Evolutionary conservation across 2,329 filamentous ascomycete species (phyloP), one percentile per base, ranked within the genome.

Genomic region (Microcyclosporella mali): DNA sequence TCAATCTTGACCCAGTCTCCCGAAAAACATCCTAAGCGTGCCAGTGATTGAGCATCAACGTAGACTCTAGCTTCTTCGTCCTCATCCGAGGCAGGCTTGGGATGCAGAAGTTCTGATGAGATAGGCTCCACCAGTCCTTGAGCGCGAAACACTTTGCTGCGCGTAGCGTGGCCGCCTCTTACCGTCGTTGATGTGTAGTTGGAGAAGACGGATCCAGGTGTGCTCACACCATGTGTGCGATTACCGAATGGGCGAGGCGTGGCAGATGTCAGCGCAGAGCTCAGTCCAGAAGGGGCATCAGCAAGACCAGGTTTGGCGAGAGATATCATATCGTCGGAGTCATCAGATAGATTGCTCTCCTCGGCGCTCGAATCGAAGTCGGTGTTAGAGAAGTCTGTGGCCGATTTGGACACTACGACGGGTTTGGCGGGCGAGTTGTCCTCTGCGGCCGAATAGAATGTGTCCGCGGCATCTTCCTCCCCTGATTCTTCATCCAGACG

Each of bases 1-100:
- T 95, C 88, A 9, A 95, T 73, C 16, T 84, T 82, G 9, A 95
- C 88, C 92, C 92, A 98, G 60, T 98, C 92, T 21, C 92, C 92
- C 0, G 90, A 97, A 61, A 98, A 98, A 64, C 90, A 97, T 12
- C 90, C 89, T 41, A 98, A 84, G 55, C 89, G 88, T 11, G 87
- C 84, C 15, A 98, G 68, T 1, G 87, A 86, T 44, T 79, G 82
- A 6, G 94, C 84, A 56, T 95, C 88, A 4, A 98, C 89, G 58
- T 90, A 98, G 2, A 97, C 77, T 36, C 92, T 81, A 1, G 87
- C 82, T 55, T 84, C 80, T 55, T 94, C 84, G 52, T 95, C 88
- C 48, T 98, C 92, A 47, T 95, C 88, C 18, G 81, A 78, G 1
- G 74, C 65, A 2, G 92, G 90, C 53, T 85, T 89, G 0, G 92